Conservation (phyloP, 805 yeast genomes). For the Pachysolen tannophilus region DNA sequence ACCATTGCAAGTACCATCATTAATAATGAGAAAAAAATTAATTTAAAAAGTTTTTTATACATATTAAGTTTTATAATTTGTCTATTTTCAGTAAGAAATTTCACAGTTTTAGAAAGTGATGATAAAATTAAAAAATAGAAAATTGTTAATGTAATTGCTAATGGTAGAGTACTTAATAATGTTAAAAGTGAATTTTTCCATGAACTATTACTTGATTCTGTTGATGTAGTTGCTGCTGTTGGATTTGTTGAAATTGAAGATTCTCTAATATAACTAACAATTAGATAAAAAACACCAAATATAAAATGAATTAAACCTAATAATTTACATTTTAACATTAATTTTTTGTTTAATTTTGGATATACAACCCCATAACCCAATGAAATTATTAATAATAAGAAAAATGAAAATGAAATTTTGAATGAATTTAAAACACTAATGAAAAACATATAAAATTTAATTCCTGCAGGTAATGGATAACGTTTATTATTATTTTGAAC, state of each 20-base stretch:
- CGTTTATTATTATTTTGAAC: constrained; percentile 50
- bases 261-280: constrained; percentile 29
- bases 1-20: constrained; percentile 65
- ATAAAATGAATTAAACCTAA: constrained; percentile 51
- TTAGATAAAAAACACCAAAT: constrained; percentile 43
- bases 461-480: constrained; percentile 29
- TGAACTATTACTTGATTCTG: constrained; percentile 42
- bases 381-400: constrained; percentile 74
- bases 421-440: constrained; percentile 73
- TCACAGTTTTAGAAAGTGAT: constrained; percentile 68
- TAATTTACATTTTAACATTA: constrained; percentile 64
- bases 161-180: constrained; percentile 61
- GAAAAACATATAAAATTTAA: constrained; percentile 69
- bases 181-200: constrained; percentile 41
- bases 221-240: constrained; percentile 22
- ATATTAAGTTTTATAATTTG: constrained; percentile 86
- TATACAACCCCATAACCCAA: constrained; percentile 93
- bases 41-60: constrained; percentile 71
- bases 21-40: constrained; percentile 66
- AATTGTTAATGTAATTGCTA: constrained; percentile 56
- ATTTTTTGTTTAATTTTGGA: constrained; percentile 68
- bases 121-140: constrained; percentile 72
- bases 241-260: constrained; percentile 24
- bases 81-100: constrained; percentile 69
- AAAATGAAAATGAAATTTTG: constrained; percentile 82